Evolutionary conservation across 2,329 filamentous ascomycete genomes (phyloP), one percentile per base, ranked within the genome.

Genomic region (Sclerotinia subarctica): DNA sequence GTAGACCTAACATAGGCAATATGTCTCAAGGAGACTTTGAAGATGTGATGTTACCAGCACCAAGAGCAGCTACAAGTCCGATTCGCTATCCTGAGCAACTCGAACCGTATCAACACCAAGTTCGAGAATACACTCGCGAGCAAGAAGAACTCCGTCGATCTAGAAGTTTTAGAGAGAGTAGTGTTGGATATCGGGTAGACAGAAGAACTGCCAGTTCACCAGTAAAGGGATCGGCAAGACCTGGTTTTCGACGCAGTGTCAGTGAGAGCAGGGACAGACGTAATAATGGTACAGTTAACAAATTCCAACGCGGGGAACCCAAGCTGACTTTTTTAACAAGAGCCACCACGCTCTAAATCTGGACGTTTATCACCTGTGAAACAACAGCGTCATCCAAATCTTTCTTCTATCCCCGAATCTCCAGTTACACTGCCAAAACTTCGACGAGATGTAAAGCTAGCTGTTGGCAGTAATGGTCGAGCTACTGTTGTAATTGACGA

Each of bases 391-490:
- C 78, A 84, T 0, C 82, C 82, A 3, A 84, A 81, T 2, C 78
- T 89, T 51, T 82, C 82, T 29, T 86, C 86, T 1, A 89, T 89
- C 42, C 86, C 86, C 0, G 87, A 89, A 74, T 77, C 81, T 15
- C 75, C 79, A 42, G 24, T 69, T 2, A 68, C 70, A 54, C 79
- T 81, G 63, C 81, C 82, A 49, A 67, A 46, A 63, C 17, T 46
- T 26, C 81, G 84, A 52, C 83, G 85, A 0, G 84, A 86, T 53
- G 85, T 89, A 8, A 86, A 84, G 72, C 87, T 90, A 70, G 87
- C 82, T 21, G 88, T 90, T 70, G 87, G 89, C 73, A 81, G 85
- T n/a, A 83, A 83, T 65, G 87, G 87, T 29, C 82, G 86, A 67
- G 77, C 77, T 7, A 77, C 75, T 46, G 71, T 76, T 17, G 47